Evolutionary conservation across 1,284 basidiomycete genomes (phyloP).

Genomic region (Rhodotorula sp.): DNA sequence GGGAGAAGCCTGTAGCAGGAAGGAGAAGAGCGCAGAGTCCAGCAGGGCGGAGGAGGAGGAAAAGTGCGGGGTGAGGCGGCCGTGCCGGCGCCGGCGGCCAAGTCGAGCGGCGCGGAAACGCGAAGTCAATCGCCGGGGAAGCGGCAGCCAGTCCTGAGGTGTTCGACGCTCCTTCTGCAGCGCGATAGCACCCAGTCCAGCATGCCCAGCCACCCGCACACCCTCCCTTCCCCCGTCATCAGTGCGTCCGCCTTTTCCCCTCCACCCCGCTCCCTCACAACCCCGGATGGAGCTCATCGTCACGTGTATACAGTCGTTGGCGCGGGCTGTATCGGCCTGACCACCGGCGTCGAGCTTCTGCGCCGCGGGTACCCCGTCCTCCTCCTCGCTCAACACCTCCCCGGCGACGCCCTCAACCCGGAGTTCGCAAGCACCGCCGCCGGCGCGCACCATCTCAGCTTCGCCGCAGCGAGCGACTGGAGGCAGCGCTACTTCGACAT

Average conservation of each 20-base stretch:
- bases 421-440: conserved; percentile 50
- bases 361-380: conserved; percentile 44
- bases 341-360: conserved; percentile 50
- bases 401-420: conserved; percentile 47
- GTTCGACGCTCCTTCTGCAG: too few species aligned
- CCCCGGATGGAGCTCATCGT: not conserved
- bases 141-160: too few species aligned
- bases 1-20: not conserved
- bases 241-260: conserved; percentile 30
- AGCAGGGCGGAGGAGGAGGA: not conserved
- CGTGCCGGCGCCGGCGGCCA: not conserved
- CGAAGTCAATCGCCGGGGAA: too few species aligned
- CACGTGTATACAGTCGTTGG: not conserved
- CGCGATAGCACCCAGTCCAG: too few species aligned
- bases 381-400: conserved; percentile 49
- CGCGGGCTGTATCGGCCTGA: conserved; percentile 49
- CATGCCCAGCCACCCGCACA: not conserved
- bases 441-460: conserved; percentile 53
- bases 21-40: not conserved
- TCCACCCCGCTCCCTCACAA: not conserved
- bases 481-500: conserved; percentile 49
- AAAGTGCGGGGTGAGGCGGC: too few species aligned
- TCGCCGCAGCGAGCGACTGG: conserved; percentile 50
- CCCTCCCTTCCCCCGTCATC: conserved; percentile 40
- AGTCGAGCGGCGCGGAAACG: not conserved